Percentiles rank a stretch among this genome's conserved stretches.
phyloP scores from a whole-genome alignment of 2,329 filamentous ascomycete species.

The Biscogniauxia sp. region DNA sequence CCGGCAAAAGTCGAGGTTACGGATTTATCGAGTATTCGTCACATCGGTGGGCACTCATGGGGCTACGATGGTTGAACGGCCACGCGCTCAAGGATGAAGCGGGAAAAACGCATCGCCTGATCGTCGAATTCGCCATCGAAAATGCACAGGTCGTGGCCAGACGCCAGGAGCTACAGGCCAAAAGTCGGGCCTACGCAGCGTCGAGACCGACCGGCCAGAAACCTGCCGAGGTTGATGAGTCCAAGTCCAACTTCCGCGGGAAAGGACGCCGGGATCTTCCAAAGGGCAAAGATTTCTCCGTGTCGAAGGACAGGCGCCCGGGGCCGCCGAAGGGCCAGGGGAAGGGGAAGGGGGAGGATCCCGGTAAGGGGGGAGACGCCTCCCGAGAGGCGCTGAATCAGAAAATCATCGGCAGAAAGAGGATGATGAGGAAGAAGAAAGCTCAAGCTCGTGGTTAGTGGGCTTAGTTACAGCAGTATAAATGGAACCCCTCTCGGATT shows the following conservation, averaged over 20 bases:
- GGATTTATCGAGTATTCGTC: constrained; percentile 97
- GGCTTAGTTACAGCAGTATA: neutral
- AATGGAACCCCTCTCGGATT: neutral
- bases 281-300: constrained; percentile 33
- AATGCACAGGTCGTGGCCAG: constrained; percentile 93
- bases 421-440: constrained; percentile 73
- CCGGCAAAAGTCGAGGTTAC: constrained; percentile 85
- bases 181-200: constrained; percentile 11
- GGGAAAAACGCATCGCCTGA: constrained; percentile 83
- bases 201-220: neutral
- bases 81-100: constrained; percentile 56
- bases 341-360: constrained; percentile 13
- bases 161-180: constrained; percentile 56
- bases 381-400: constrained; percentile 51
- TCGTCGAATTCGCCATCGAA: constrained; percentile 97
- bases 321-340: constrained; percentile 12
- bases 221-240: constrained; percentile 8
- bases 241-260: constrained; percentile 3
- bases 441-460: constrained; percentile 35
- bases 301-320: constrained; percentile 31
- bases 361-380: constrained; percentile 10
- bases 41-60: constrained; percentile 93
- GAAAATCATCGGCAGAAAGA: constrained; percentile 82
- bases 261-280: constrained; percentile 7
- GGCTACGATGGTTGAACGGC: constrained; percentile 88